phyloP scores from a whole-genome alignment of 257 asterid species.

The Echites panduratus region DNA sequence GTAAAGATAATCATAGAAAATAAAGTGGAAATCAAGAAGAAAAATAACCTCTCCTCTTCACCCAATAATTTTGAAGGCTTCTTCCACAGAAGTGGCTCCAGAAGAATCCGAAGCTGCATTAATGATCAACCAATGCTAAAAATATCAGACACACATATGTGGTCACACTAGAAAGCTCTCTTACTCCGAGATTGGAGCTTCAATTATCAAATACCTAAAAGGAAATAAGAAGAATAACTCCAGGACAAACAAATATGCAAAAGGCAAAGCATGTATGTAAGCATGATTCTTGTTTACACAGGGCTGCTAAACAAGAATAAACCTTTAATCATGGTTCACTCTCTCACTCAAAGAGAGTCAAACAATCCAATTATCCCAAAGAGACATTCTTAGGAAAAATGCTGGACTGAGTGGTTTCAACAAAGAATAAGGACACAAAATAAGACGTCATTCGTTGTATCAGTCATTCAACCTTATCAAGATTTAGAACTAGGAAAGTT shows the following conservation, averaged over 20 bases:
- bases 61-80: constrained; percentile 29
- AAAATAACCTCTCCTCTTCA: constrained; percentile 55
- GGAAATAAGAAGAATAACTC: background rate
- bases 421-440: background rate
- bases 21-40: background rate
- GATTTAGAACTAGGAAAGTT: background rate
- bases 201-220: background rate
- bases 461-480: background rate
- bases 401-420: background rate
- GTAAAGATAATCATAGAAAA: background rate
- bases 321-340: background rate
- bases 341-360: background rate
- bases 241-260: background rate
- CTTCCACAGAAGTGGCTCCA: constrained; percentile 87
- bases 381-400: background rate
- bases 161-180: background rate
- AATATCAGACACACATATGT: background rate
- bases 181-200: background rate
- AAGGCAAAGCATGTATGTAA: background rate
- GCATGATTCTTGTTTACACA: background rate
- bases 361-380: background rate
- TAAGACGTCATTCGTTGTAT: background rate
- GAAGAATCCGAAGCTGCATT: constrained; percentile 63
- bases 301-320: background rate
- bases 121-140: constrained; percentile 8